These are phyloP conservation scores for Wallacemonas rigidus DNA, from an alignment of 208 protist genomes.

Conservation along the genomic window DNA sequence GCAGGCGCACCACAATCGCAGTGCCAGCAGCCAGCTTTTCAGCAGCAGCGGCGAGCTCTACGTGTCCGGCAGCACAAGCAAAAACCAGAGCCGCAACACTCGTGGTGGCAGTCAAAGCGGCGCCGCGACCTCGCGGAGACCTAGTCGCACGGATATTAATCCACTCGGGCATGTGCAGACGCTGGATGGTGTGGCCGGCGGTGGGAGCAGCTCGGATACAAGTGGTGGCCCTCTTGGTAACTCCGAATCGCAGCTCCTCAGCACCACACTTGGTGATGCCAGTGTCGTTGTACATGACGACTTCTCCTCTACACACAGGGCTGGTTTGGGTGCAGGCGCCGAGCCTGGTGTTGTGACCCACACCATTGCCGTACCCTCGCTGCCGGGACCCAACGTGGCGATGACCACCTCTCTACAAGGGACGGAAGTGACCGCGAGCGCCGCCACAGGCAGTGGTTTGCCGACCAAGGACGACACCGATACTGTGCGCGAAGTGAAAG, in stretches of 20 bases:
- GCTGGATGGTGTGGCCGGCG: too few species aligned
- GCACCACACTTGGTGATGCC: not conserved
- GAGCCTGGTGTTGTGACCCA: not conserved
- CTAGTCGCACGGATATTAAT: too few species aligned
- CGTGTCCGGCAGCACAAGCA: not conserved
- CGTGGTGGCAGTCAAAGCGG: not conserved
- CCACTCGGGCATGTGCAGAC: too few species aligned
- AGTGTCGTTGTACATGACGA: not conserved
- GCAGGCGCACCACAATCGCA: constrained; percentile 16
- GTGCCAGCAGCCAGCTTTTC: not conserved
- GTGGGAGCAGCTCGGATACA: too few species aligned
- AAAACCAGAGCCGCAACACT: not conserved
- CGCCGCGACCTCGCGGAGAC: too few species aligned
- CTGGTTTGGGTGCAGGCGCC: too few species aligned
- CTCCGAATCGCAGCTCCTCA: not conserved
- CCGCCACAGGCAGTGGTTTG: not conserved
- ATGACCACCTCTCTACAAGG: not conserved
- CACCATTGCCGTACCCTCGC: not conserved
- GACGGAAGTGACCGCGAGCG: not conserved
- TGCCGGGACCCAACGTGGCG: not conserved
- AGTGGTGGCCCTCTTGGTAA: not conserved
- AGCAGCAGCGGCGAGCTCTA: not conserved
- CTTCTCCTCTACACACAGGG: not conserved
- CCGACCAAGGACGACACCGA: not conserved
- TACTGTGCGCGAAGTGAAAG: not conserved